Conservation (phyloP, 2,329 filamentous ascomycete genomes). For the Hypoxylon sp. region DNA sequence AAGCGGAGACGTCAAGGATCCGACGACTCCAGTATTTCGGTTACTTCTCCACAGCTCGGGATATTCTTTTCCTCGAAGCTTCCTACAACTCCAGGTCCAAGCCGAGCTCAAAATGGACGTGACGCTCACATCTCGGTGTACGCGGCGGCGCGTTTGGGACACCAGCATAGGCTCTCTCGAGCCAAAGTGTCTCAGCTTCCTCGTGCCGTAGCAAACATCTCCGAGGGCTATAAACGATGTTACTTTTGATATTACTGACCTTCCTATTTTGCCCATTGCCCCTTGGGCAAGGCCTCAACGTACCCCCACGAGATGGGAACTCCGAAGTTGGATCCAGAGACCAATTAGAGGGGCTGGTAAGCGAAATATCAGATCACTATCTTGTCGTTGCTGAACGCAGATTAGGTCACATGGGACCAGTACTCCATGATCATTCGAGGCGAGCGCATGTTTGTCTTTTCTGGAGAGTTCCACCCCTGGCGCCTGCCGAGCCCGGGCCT, state of each 20-base stretch:
- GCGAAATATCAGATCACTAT: neutral
- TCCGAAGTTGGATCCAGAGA: slow-evolving; percentile 9
- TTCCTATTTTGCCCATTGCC: slow-evolving; percentile 8
- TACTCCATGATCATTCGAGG: slow-evolving; percentile 79
- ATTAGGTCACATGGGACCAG: slow-evolving; percentile 77
- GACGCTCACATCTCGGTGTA: slow-evolving; percentile 1
- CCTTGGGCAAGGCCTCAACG: slow-evolving; percentile 10
- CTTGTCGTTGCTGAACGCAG: slow-evolving; percentile 16
- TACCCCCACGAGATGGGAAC: slow-evolving; percentile 11
- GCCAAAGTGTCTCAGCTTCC: slow-evolving; percentile 7
- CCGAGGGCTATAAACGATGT: slow-evolving; percentile 9
- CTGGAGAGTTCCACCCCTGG: slow-evolving; percentile 81
- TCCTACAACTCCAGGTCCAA: neutral
- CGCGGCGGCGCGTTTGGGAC: slow-evolving; percentile 9
- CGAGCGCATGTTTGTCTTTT: slow-evolving; percentile 79
- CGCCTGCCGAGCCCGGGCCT: slow-evolving; percentile 62
- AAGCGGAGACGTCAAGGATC: slow-evolving; percentile 31
- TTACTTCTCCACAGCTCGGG: slow-evolving; percentile 32
- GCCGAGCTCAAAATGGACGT: slow-evolving; percentile 25
- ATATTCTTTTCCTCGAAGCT: slow-evolving; percentile 24
- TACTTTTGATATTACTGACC: slow-evolving; percentile 3
- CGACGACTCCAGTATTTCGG: slow-evolving; percentile 12
- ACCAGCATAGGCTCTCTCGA: neutral
- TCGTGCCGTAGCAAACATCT: neutral
- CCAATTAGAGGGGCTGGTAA: slow-evolving; percentile 20